Base-by-base conservation (phyloP, 345 rosid genomes). In the Citrus mangshanensis region DNA sequence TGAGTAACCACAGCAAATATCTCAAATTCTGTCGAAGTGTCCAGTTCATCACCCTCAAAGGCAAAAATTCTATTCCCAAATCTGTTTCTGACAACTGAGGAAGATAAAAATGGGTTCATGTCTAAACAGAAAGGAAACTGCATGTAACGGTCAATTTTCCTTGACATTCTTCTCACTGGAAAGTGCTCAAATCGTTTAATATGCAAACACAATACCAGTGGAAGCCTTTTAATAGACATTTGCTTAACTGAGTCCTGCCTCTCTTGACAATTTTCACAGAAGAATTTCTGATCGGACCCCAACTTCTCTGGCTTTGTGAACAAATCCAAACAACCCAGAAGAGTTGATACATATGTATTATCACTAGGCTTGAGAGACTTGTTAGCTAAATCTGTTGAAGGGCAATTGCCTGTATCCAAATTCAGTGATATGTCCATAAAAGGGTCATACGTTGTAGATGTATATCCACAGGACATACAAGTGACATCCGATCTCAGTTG, bases 101-200 rank as follows among this genome's bases (percentile, higher is more conserved):
- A 92, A 40, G 96, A 92, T 68, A 95, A 82, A 80, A 90, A 92
- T 6, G 97, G 93, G 59, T 85, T 78, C 97, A 95, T 92, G 90
- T 93, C 89, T 72, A 95, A 69, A 27, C 85, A 86, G 83, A 92
- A 92, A 0, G 98, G 98, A 74, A 92, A 95, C 85, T 95, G 98
- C 82, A 95, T 76, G 72, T 93, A 89, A 70, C 89, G 91, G 74
- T 91, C 93, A 21, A 93, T 86, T 79, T 95, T 95, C 80, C 86
- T 92, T 0, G 92, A 93, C 85, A 85, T 85, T 85, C 86, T 91
- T 40, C 89, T 90, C 34, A 79, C 71, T 6, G 85, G 73, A 12
- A 95, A 92, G 84, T 95, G 99, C 81, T 92, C 97, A 56, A 95
- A 91, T 84, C 98, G 88, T 90, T 93, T 95, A 7, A 95, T 88